These are phyloP conservation scores for Botrytis galanthina DNA, from an alignment of 2,329 filamentous ascomycete genomes.

Conservation along the genomic window DNA sequence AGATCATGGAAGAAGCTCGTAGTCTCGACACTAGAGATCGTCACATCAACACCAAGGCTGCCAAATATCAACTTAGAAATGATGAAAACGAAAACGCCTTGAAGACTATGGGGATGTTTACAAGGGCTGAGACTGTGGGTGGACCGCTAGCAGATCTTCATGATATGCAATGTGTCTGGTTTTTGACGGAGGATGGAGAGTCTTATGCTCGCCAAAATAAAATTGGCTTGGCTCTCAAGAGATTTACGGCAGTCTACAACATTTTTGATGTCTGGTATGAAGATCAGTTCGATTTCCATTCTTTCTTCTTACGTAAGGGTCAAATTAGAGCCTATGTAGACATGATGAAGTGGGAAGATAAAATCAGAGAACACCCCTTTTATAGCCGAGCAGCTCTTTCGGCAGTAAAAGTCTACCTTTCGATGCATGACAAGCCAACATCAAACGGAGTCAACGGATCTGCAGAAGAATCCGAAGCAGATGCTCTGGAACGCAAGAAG, in stretches of 20 bases:
- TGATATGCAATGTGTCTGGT: conserved; percentile 99
- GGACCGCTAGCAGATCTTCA: conserved; percentile 87
- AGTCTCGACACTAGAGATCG: conserved; percentile 84
- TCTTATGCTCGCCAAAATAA: conserved; percentile 81
- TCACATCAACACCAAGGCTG: conserved; percentile 97
- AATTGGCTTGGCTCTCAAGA: conserved; percentile 82
- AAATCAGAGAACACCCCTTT: conserved; percentile 87
- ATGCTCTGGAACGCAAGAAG: conserved; percentile 74
- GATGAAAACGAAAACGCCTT: conserved; percentile 84
- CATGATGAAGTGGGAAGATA: conserved; percentile 96
- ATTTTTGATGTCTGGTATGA: conserved; percentile 98
- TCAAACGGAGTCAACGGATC: conserved; percentile 61
- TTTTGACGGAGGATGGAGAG: conserved; percentile 90
- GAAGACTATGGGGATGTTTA: conserved; percentile 90
- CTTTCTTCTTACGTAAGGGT: conserved; percentile 93
- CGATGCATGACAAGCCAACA: conserved; percentile 72
- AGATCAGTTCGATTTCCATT: conserved; percentile 98
- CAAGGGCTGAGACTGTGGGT: conserved; percentile 81
- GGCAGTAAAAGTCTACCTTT: conserved; percentile 76
- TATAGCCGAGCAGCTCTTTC: conserved; percentile 80
- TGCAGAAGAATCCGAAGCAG: conserved; percentile 47
- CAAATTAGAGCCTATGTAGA: conserved; percentile 93
- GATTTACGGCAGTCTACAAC: conserved; percentile 82
- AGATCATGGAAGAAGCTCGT: conserved; percentile 84
- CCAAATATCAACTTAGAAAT: conserved; percentile 94